Conservation (phyloP, 176 grass and related monocot species). For the Guadua angustifolia region DNA sequence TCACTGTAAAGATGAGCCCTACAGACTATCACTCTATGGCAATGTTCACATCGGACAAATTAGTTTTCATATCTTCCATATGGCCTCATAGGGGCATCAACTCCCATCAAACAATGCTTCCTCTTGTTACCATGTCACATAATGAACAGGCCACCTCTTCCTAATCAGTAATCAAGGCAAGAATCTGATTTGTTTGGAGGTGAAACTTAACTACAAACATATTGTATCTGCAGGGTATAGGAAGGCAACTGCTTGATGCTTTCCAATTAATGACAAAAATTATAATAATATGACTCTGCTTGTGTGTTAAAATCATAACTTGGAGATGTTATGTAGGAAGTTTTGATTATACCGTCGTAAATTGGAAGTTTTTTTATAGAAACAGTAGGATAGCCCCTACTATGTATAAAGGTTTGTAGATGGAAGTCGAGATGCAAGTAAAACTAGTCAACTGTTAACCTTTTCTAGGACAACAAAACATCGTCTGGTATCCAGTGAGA, state of each 20-base stretch:
- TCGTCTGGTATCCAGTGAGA: neutral
- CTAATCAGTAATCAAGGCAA: neutral
- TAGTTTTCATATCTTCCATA: neutral
- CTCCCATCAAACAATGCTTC: neutral
- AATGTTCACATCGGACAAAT: neutral
- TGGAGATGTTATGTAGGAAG: neutral
- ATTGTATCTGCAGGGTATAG: neutral
- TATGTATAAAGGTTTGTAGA: neutral
- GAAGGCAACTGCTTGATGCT: neutral
- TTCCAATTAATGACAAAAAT: conserved; percentile 9
- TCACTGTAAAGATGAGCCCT: neutral
- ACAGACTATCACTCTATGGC: neutral
- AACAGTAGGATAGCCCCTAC: neutral
- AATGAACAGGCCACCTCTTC: neutral
- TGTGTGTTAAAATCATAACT: conserved; percentile 1
- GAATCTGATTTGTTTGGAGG: neutral
- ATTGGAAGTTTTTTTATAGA: neutral
- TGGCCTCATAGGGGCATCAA: neutral
- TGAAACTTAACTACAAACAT: neutral
- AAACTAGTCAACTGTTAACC: neutral
- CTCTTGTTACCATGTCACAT: neutral
- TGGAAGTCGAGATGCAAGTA: neutral
- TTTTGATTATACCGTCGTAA: neutral
- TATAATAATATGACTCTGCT: neutral
- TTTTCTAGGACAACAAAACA: neutral